Base-by-base conservation (phyloP, 2,329 filamentous ascomycete species). In the Fusarium algeriense region DNA sequence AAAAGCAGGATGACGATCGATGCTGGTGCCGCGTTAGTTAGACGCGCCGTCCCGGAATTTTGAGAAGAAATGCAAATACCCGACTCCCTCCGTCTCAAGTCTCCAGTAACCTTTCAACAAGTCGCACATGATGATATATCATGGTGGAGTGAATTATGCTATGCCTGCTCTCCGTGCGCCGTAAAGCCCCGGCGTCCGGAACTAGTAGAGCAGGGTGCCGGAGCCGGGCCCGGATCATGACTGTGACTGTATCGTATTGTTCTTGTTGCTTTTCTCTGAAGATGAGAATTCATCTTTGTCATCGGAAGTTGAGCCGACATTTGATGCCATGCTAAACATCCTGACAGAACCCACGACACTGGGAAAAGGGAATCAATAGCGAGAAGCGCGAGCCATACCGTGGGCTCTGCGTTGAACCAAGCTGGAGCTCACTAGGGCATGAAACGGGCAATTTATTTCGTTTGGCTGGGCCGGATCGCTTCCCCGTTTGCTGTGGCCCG, bases 391-490 rank as follows among this genome's bases (percentile, higher is more conserved):
- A 73, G 74, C 74, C 73, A 67, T 49, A 37, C 32, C 26, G 69
- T 62, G 74, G 55, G 70, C 71, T 56, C 60, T 64, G 74, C 72
- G 64, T 48, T 59, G 66, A 53, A 52, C 54, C 46, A 62, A 50
- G 67, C 52, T 69, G 69, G 69, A 69, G 49, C 46, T 55, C 60
- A 48, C 67, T 52, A 41, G 67, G 70, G 70, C 71, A 43, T 61
- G 62, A 76, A 75, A 76, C 73, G 69, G 74, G 74, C 56, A 69
- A 53, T 71, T 54, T 66, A 65, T 73, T 71, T 76, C 68, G 62
- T 73, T 73, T 75, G 69, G 64, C 73, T 73, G 64, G 66, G 52
- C 69, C 73, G 74, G 70, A 61, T 75, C 65, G 65, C 61, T 67
- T 76, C 74, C 74, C 74, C 73, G 70, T 73, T 62, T 68, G 38